phyloP scores from a whole-genome alignment of 1,284 basidiomycete species.

The Marasmius fiardii region DNA sequence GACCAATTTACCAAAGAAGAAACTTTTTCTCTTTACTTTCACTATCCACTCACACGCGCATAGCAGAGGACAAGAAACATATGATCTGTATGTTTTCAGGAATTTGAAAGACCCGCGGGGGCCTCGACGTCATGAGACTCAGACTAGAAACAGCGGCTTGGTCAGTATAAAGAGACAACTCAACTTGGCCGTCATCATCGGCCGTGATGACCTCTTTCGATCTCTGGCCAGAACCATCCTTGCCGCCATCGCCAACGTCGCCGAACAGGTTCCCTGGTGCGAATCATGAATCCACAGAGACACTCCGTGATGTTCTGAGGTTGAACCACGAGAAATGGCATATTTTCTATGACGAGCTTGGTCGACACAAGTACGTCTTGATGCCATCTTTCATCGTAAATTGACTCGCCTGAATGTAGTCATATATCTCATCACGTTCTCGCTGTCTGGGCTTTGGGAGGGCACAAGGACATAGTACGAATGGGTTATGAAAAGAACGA shows the following conservation, averaged over 20 bases:
- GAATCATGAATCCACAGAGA: conserved; percentile 27
- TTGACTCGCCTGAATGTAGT: conserved; percentile 24
- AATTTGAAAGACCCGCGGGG: too few relatives aligned
- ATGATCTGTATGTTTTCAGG: too few relatives aligned
- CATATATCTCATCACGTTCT: conserved; percentile 49
- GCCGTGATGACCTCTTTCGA: too few relatives aligned
- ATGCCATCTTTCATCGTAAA: neutral
- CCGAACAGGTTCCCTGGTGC: conserved; percentile 24
- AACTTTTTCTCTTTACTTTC: too few relatives aligned
- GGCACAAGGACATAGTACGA: conserved; percentile 33
- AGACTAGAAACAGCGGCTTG: too few relatives aligned
- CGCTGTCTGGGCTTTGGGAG: conserved; percentile 50
- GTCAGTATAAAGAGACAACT: too few relatives aligned
- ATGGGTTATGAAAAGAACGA: conserved; percentile 40
- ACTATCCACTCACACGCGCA: too few relatives aligned
- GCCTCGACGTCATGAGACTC: too few relatives aligned
- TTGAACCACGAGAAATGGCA: conserved; percentile 42
- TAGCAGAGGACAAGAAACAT: too few relatives aligned
- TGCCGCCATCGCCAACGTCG: neutral
- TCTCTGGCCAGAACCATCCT: conserved; percentile 1
- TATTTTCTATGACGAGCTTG: conserved; percentile 38
- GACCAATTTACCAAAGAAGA: too few relatives aligned
- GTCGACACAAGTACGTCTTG: conserved; percentile 40
- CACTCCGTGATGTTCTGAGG: conserved; percentile 32
- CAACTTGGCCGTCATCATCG: too few relatives aligned